These are phyloP conservation scores for Paratinospora sagittata DNA, from an alignment of 164 flowering plant species.

Conservation along the genomic window DNA sequence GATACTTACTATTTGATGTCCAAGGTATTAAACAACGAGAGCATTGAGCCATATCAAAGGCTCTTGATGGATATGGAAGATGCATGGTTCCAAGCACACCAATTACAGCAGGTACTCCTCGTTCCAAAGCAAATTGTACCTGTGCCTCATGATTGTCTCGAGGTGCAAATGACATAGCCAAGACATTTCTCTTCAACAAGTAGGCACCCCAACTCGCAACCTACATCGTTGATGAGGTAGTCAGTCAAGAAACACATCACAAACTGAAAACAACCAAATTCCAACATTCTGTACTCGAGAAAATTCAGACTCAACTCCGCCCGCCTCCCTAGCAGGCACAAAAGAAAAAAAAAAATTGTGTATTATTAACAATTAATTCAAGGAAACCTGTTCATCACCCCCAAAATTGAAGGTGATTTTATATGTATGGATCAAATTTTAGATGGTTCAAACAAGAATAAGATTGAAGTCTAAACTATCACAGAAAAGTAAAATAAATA, in stretches of 20 bases:
- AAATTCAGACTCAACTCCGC: too few relatives aligned
- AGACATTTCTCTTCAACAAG: slow-evolving; percentile 73
- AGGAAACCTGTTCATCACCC: too few relatives aligned
- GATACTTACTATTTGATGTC: slow-evolving; percentile 61
- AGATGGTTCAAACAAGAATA: background rate
- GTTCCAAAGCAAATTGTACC: slow-evolving; percentile 88
- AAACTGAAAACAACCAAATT: too few relatives aligned
- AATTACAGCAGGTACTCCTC: slow-evolving; percentile 93
- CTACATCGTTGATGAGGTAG: slow-evolving; percentile 27
- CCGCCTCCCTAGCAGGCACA: too few relatives aligned
- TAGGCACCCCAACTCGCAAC: slow-evolving; percentile 99
- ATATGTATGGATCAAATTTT: background rate
- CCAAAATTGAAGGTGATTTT: background rate
- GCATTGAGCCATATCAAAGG: slow-evolving; percentile 98
- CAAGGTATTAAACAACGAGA: slow-evolving; percentile 88
- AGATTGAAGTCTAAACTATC: background rate
- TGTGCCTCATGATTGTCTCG: slow-evolving; percentile 93
- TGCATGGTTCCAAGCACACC: slow-evolving; percentile 79
- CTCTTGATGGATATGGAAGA: slow-evolving; percentile 86
- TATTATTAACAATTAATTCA: too few relatives aligned
- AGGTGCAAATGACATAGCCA: slow-evolving; percentile 94
- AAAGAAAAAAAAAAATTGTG: too few relatives aligned
- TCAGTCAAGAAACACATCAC: slow-evolving; percentile 13
- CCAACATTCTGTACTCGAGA: too few relatives aligned
- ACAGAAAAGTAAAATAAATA: background rate